Base-by-base conservation (phyloP, 148 eudicot genomes). In the Silene conica region DNA sequence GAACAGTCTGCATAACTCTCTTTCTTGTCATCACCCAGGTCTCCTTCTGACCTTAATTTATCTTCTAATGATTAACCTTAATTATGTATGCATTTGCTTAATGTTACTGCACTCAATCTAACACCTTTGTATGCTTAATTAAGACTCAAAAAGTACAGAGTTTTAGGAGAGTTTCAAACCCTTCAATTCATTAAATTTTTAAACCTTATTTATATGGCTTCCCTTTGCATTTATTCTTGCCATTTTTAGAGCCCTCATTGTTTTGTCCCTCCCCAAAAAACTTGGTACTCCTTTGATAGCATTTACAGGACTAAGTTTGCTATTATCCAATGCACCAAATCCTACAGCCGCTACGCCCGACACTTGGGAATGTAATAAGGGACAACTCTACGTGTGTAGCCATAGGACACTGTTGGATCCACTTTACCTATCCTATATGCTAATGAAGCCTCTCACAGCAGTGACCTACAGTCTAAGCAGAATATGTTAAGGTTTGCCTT, bases 391-490 rank as follows among this genome's bases (percentile, higher is more conserved):
- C 34, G 96, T 86, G 18, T 90, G 92, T 54, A 92, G 88, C 82
- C 97, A 92, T 71, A 88, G 80, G 66, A 92, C 96, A 3, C 55
- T 92, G 21, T 74, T 92, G 63, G 97, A 90, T 80, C 97, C 97
- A 2, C 73, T 92, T 13, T 84, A 73, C 71, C 70, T 92, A 3
- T 90, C 93, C 1, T 81, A 76, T 45, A 83, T 82, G 14, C 83
- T 88, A 0, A 81, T 56, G 64, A 88, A 83, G 68, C 85, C 93
- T 12, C 79, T 88, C 48, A 83, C 89, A 0, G 91, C 96, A 0
- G 92, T 87, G 1, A 89, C 92, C 6, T 92, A 92, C 26, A 90
- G 96, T 72, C 79, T 92, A 65, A 92, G 98, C 54, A 81, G 83
- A 77, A 15, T 90, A 48, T 90, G 0, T 14, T 92, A 5, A 79